phyloP scores from a whole-genome alignment of 768 basidiomycete genomes.

The Mycena vulgaris region DNA sequence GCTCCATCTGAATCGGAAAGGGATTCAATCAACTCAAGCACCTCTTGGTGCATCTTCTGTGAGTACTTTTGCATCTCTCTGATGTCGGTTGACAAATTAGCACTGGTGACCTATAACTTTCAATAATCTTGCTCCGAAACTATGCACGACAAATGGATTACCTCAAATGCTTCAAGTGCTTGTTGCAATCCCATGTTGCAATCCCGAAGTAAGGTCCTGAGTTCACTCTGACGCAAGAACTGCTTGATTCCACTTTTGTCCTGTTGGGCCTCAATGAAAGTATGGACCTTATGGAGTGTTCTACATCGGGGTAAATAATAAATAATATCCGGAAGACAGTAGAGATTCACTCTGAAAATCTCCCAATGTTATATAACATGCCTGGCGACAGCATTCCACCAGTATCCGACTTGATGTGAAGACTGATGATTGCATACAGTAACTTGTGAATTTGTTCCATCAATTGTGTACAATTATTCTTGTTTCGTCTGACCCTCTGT shows the following conservation, averaged over 20 bases:
- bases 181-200: constrained; percentile 4
- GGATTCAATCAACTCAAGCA: constrained; percentile 2
- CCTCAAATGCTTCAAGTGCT: not conserved
- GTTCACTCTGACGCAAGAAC: constrained; percentile 4
- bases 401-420: not conserved
- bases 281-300: not conserved
- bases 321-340: not conserved
- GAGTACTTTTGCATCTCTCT: not conserved
- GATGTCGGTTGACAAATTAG: not conserved
- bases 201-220: not conserved
- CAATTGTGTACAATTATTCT: not conserved
- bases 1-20: constrained; percentile 13
- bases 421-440: not conserved
- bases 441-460: not conserved
- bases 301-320: not conserved
- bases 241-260: constrained; percentile 1
- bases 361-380: not conserved
- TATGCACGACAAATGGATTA: not conserved
- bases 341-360: not conserved
- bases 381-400: not conserved
- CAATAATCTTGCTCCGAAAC: too few relatives aligned
- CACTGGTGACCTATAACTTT: not conserved
- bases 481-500: not conserved
- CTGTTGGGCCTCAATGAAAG: constrained; percentile 9
- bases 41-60: constrained; percentile 1